phyloP scores from a whole-genome alignment of 164 flowering plant species.

The Malania oleifera region DNA sequence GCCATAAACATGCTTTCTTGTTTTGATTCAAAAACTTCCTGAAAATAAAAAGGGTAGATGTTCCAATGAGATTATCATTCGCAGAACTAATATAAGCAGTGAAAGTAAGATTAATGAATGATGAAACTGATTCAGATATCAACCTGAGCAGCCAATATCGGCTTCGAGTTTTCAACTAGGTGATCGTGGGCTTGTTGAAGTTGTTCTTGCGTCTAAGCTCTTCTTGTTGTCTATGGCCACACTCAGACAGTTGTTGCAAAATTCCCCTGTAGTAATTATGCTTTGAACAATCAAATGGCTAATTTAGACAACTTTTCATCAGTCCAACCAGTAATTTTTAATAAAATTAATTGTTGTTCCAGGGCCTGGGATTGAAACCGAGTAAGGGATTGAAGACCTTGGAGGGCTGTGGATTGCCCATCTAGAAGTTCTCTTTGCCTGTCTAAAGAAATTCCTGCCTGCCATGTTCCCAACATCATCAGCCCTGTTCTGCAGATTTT shows the following conservation, averaged over 20 bases:
- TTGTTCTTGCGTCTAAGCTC: slow-evolving; percentile 61
- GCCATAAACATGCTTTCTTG: slow-evolving; percentile 72
- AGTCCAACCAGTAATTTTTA: background rate
- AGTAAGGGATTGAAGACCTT: slow-evolving; percentile 55
- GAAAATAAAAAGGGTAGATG: slow-evolving; percentile 9
- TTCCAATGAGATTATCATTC: background rate
- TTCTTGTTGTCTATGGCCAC: slow-evolving; percentile 63
- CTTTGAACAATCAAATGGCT: too few relatives aligned
- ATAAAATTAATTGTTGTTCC: slow-evolving; percentile 14
- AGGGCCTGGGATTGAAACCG: slow-evolving; percentile 63
- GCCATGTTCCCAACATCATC: slow-evolving; percentile 63
- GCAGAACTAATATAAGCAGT: background rate
- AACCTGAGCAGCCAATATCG: slow-evolving; percentile 84
- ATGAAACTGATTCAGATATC: too few relatives aligned
- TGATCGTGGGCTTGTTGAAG: slow-evolving; percentile 68
- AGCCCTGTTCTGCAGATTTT: slow-evolving; percentile 53
- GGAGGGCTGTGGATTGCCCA: slow-evolving; percentile 63
- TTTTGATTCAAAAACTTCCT: slow-evolving; percentile 82
- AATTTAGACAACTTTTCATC: too few relatives aligned
- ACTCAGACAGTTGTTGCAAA: slow-evolving; percentile 50
- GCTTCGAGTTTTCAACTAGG: slow-evolving; percentile 56
- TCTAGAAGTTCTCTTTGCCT: slow-evolving; percentile 69
- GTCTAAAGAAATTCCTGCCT: slow-evolving; percentile 54
- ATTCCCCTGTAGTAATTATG: slow-evolving; percentile 45
- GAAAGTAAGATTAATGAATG: background rate